phyloP scores from a whole-genome alignment of 768 basidiomycete genomes.

The Pleurotus platypus region DNA sequence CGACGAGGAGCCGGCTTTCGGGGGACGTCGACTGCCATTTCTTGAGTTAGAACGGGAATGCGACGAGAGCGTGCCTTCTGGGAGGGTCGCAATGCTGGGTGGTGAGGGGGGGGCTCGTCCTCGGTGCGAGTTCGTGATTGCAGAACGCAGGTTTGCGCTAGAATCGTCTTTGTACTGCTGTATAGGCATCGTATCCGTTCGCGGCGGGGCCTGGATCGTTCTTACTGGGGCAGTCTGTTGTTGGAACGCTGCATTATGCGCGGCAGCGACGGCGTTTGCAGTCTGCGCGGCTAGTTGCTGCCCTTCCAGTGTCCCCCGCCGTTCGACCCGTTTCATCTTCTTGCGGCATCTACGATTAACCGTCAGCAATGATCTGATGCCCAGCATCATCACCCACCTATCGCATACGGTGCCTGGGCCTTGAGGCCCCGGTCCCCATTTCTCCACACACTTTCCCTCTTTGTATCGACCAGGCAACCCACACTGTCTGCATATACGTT shows the following conservation, averaged over 20 bases:
- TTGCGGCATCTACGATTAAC: conserved; percentile 59
- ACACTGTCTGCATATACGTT: conserved; percentile 76
- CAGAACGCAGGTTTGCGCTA: neutral
- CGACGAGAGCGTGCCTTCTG: conserved; percentile 4
- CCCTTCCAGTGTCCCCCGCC: conserved; percentile 60
- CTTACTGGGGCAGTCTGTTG: neutral
- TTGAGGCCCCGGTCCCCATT: conserved; percentile 83
- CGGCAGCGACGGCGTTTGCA: conserved; percentile 11
- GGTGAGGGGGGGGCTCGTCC: conserved; percentile 13
- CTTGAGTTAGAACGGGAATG: conserved; percentile 19
- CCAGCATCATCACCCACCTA: conserved; percentile 37
- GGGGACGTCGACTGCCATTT: conserved; percentile 11
- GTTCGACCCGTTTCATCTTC: conserved; percentile 83
- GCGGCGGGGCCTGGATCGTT: neutral
- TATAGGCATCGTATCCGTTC: neutral
- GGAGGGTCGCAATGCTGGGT: conserved; percentile 8
- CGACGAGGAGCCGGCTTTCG: conserved; percentile 6
- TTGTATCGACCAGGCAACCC: conserved; percentile 74
- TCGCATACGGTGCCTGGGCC: conserved; percentile 85
- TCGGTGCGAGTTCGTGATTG: conserved; percentile 5
- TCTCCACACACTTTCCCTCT: conserved; percentile 83
- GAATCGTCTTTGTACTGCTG: neutral
- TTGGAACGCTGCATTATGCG: conserved; percentile 12
- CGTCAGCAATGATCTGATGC: neutral
- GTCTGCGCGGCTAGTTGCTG: conserved; percentile 21